Conservation (phyloP, 2,329 filamentous ascomycete genomes). For the Diplocarpon mali region DNA sequence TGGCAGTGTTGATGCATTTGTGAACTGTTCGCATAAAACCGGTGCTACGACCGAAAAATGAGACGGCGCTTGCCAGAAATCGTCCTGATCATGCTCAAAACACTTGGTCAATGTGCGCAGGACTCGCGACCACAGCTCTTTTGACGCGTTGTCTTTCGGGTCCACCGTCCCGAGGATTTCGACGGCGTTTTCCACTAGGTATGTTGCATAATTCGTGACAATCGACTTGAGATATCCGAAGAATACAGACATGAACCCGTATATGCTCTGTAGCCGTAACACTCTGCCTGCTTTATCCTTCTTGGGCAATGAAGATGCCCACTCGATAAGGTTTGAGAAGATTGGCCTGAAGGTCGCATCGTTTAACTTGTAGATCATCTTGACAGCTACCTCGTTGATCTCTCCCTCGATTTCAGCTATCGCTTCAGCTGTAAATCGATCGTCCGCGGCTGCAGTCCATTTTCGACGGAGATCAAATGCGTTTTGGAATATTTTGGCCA, state of each 20-base stretch:
- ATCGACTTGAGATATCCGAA: slow-evolving; percentile 86
- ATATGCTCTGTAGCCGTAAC: slow-evolving; percentile 63
- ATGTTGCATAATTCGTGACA: slow-evolving; percentile 83
- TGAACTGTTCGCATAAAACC: slow-evolving; percentile 58
- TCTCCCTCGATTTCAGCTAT: slow-evolving; percentile 51
- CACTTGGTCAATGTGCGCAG: slow-evolving; percentile 62
- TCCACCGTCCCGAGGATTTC: slow-evolving; percentile 43
- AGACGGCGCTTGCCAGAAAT: slow-evolving; percentile 88
- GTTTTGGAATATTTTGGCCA: slow-evolving; percentile 55
- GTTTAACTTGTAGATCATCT: slow-evolving; percentile 95
- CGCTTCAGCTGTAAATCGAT: slow-evolving; percentile 32
- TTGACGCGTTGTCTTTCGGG: slow-evolving; percentile 36
- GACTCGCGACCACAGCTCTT: slow-evolving; percentile 56
- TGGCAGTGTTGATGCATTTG: slow-evolving; percentile 35
- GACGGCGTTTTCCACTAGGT: slow-evolving; percentile 66
- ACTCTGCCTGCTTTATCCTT: slow-evolving; percentile 46
- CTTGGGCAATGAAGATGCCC: slow-evolving; percentile 53
- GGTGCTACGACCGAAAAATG: slow-evolving; percentile 68
- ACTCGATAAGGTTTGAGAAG: slow-evolving; percentile 78
- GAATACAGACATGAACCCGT: slow-evolving; percentile 68
- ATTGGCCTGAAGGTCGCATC: slow-evolving; percentile 87
- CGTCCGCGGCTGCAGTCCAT: slow-evolving; percentile 35
- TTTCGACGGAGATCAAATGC: slow-evolving; percentile 55
- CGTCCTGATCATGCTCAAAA: slow-evolving; percentile 84
- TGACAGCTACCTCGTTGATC: slow-evolving; percentile 62